Evolutionary conservation across 495 filamentous ascomycete genomes (phyloP).

Genomic region (Niebla homalea): DNA sequence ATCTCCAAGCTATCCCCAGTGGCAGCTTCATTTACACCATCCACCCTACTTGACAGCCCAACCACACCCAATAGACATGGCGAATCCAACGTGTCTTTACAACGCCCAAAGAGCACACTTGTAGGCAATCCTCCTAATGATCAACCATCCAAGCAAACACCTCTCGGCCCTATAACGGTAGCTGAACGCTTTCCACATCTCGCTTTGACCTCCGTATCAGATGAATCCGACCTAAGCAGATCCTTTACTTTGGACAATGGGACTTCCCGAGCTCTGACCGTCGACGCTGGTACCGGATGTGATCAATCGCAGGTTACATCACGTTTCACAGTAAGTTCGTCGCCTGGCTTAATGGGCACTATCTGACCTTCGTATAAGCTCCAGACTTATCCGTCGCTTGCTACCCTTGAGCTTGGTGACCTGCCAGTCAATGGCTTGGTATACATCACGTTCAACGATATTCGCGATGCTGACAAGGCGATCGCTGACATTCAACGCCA

Average conservation of each 20-base stretch:
- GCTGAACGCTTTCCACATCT: no score
- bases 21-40: constrained; percentile 27
- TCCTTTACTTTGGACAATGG: constrained; percentile 14
- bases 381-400: constrained; percentile 11
- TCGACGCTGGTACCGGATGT: constrained; percentile 6
- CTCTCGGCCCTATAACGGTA: no score
- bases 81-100: not conserved
- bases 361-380: constrained; percentile 9
- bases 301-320: constrained; percentile 9
- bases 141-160: no score
- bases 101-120: no score
- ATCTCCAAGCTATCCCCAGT: constrained; percentile 21
- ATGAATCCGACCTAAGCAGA: not conserved
- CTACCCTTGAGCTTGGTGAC: constrained; percentile 12
- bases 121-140: no score
- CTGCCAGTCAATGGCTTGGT: constrained; percentile 26
- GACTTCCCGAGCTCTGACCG: constrained; percentile 14
- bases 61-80: not conserved
- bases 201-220: no score
- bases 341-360: not conserved
- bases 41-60: constrained; percentile 11
- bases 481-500: constrained; percentile 30
- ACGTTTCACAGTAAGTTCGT: constrained; percentile 16
- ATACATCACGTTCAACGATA: constrained; percentile 44
- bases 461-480: constrained; percentile 39